Evolutionary conservation across 345 rosid species (phyloP).

Genomic region (Euphorbia pulcherrima): DNA sequence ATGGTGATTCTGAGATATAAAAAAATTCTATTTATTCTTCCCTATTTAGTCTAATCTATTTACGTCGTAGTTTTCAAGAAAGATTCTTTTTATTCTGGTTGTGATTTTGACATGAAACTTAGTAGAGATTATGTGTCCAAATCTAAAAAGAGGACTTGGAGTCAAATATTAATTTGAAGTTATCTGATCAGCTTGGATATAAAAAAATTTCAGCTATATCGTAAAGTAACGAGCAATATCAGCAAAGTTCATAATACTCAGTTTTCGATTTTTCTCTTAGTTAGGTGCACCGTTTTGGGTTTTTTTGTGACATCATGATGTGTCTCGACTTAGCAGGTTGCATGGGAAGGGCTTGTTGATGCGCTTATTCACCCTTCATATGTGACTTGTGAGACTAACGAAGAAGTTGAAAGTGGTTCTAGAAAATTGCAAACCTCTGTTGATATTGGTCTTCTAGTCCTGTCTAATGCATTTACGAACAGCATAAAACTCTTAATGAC

Average conservation of each 20-base stretch:
- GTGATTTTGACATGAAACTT: neutral
- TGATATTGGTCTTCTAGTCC: constrained; percentile 22
- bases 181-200: neutral
- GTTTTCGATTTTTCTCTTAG: too few species aligned
- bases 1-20: constrained; percentile 10
- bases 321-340: constrained; percentile 38
- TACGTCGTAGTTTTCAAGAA: neutral
- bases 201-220: neutral
- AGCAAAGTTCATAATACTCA: too few species aligned
- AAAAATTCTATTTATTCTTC: neutral
- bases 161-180: neutral
- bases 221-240: neutral
- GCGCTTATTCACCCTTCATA: constrained; percentile 32
- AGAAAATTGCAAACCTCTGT: constrained; percentile 11
- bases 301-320: neutral
- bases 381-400: constrained; percentile 15
- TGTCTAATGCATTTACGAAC: constrained; percentile 30
- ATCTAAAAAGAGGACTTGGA: neutral
- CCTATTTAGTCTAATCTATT: neutral
- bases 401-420: constrained; percentile 18
- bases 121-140: neutral
- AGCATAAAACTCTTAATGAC: constrained; percentile 54
- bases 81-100: constrained; percentile 8
- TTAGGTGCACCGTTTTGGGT: neutral
- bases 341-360: constrained; percentile 62